Base-by-base conservation (phyloP, 2,329 filamentous ascomycete species). In the Epichloe brachyelytri region DNA sequence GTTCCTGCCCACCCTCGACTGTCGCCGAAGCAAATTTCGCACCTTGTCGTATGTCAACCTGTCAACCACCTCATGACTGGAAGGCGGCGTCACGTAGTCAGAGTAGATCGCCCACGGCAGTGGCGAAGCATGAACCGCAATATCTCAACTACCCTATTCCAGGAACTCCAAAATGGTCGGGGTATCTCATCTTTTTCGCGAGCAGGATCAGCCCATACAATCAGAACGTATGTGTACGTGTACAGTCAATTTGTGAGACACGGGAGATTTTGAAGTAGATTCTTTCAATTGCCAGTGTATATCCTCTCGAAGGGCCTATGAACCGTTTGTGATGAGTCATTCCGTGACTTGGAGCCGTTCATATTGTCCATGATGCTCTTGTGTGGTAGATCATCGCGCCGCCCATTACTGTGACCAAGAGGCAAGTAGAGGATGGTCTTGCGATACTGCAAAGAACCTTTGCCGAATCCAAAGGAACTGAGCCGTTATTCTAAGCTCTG, bases 71-170 rank as follows among this genome's bases (percentile, higher is more conserved):
- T 68, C 66, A 53, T 73, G 68, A 3, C 62, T 59, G 59, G 67
- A 73, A 62, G 59, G 1, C 22, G 74, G 55, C 20, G 63, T 60
- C 0, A 65, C 67, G 4, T 59, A 64, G 0, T 59, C 57, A 40
- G 68, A 57, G n/a, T 52, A 50, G 26, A 26, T 26, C 39, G 46
- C 6, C 57, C 60, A 38, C 61, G 54, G 5, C 70, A 58, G 55
- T 72, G 67, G 17, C 61, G 57, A 15, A 69, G 63, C 2, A 77
- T 58, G 1, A 77, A 56, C 36, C 63, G 60, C 8, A 63, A 61
- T 44, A 63, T 60, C 5, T 53, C 59, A 51, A 66, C 62, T 20
- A 64, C 55, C 1, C 51, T 43, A 11, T 49, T 49, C 15, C 59
- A 57, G 49, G 59, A 57, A 57, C 40, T 65, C 63, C 22, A 65